phyloP scores from a whole-genome alignment of 768 basidiomycete genomes.

The Panus rudis region DNA sequence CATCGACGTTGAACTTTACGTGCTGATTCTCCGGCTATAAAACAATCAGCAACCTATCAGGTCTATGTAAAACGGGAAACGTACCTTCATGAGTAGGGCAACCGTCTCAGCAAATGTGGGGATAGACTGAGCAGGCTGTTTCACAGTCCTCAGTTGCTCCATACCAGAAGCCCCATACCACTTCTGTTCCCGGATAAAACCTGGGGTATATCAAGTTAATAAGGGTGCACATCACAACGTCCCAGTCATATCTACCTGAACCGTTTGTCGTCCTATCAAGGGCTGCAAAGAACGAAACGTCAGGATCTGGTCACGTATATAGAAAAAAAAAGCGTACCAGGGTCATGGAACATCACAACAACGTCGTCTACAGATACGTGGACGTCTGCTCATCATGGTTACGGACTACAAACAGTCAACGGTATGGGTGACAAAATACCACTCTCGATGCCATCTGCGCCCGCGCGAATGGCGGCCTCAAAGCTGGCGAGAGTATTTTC shows the following conservation, averaged over 20 bases:
- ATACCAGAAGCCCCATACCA: constrained; percentile 48
- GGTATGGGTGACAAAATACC: constrained; percentile 52
- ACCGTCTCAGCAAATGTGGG: constrained; percentile 88
- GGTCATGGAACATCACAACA: constrained; percentile 96
- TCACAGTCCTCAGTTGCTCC: constrained; percentile 72
- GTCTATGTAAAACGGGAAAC: neutral
- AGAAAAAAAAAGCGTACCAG: constrained; percentile 37
- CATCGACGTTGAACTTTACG: constrained; percentile 81
- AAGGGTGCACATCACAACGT: constrained; percentile 11
- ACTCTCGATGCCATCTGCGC: constrained; percentile 95
- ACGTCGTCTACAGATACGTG: constrained; percentile 83
- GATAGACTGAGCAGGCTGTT: constrained; percentile 80
- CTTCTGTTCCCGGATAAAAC: constrained; percentile 44
- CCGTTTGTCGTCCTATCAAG: constrained; percentile 76
- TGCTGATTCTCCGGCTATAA: constrained; percentile 65
- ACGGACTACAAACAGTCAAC: constrained; percentile 23
- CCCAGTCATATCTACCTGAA: constrained; percentile 35
- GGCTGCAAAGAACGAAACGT: constrained; percentile 26
- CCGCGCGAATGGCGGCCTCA: constrained; percentile 90
- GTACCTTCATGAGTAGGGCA: constrained; percentile 67
- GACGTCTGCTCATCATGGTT: constrained; percentile 72
- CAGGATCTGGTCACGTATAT: neutral
- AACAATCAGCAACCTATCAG: neutral
- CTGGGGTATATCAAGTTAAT: constrained; percentile 29
- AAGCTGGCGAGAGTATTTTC: constrained; percentile 97